Conservation (phyloP, 179 eudicot species). For the Amaranthus tricolor region DNA sequence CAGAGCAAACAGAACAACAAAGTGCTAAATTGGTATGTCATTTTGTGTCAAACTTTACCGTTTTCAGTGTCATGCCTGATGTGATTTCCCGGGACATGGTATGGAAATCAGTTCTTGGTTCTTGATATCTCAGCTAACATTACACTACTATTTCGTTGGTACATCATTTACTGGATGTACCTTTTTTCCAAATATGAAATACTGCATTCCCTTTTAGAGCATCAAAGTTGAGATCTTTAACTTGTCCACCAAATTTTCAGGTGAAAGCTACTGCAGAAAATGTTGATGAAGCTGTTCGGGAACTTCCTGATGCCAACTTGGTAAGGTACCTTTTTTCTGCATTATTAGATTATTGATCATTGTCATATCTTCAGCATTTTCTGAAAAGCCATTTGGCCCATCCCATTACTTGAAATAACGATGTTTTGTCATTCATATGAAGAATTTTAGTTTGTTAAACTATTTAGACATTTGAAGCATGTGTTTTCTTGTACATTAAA, state of each 20-base stretch:
- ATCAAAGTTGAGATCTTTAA: slow-evolving; percentile 9
- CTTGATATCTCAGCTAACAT: background rate
- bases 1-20: slow-evolving; percentile 42
- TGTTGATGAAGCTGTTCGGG: slow-evolving; percentile 54
- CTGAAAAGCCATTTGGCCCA: background rate
- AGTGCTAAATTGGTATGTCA: slow-evolving; percentile 43
- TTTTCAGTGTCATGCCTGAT: background rate
- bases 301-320: slow-evolving; percentile 60
- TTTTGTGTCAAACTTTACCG: background rate
- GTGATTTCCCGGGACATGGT: background rate
- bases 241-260: slow-evolving; percentile 17
- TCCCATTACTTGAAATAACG: background rate
- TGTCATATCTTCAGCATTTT: background rate
- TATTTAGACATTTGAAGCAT: background rate
- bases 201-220: background rate
- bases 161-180: background rate
- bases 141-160: background rate
- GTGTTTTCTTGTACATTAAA: background rate
- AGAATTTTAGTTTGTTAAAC: background rate
- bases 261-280: slow-evolving; percentile 58
- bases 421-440: background rate
- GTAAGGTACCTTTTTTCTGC: slow-evolving; percentile 46
- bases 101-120: background rate
- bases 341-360: slow-evolving; percentile 16
- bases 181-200: background rate